Base-by-base conservation (phyloP, 1,139 yeast species). In the Hansenula lynferdii region DNA sequence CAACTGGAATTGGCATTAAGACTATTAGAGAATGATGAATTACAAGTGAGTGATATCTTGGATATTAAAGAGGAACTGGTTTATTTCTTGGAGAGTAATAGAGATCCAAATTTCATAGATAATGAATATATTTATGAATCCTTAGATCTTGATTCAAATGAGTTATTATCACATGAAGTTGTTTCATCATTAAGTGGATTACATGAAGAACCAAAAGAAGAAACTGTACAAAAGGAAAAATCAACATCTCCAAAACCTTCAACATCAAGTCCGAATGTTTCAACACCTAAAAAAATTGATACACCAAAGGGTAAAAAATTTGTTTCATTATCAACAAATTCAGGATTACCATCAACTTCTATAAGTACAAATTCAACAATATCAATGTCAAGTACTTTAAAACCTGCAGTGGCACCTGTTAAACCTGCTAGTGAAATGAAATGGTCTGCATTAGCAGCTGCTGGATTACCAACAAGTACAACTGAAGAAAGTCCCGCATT, bases 121-220 rank as follows among this genome's bases (percentile, higher is more conserved):
- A 85, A 84, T 57, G 90, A 83, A 55, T 82, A 85, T 34, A 77
- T 84, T 51, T 84, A 84, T 55, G 92, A 84, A 46, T 72, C 71
- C 36, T 62, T 83, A 49, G 78, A 80, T 51, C 61, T 83, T 39
- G 81, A 73, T 35, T 73, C 80, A 4, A 79, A 74, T 40, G 78
- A 71, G 40, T 64, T 69, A 4, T 57, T 70, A 39, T 71, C 69
- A 4, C 67, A 66, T 40, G 77, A 71, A 44, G 70, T 70, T 5
- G 65, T 69, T 3, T 63, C 65, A 26, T 56, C 65, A 11, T 60
- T 66, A 45, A 66, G 65, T 26, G 60, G 61, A 5, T 57, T 49
- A 32, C 47, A 54, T 24, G 63, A 54, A 15, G 37, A 31, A 8
- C 31, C 42, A 32, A 44, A 43, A 24, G 28, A 28, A 27, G 41